phyloP scores from a whole-genome alignment of 1,284 basidiomycete species.

The Gomphus sp. region DNA sequence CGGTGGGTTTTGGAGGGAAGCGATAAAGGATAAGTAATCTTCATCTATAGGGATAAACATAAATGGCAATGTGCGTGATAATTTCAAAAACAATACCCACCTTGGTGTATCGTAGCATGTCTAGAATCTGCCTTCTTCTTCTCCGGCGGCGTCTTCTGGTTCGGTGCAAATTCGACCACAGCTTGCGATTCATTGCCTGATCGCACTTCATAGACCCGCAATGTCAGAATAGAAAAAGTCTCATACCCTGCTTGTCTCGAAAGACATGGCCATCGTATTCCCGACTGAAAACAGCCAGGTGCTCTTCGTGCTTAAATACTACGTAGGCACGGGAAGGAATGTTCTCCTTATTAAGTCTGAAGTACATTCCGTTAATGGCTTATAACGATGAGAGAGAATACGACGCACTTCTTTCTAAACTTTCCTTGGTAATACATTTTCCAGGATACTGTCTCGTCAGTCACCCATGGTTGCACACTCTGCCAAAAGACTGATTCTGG shows the following conservation, averaged over 20 bases:
- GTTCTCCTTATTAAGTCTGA: slow-evolving; percentile 71
- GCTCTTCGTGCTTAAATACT: slow-evolving; percentile 71
- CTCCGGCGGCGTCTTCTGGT: slow-evolving; percentile 74
- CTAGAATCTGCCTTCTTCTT: slow-evolving; percentile 66
- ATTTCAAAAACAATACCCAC: slow-evolving; percentile 23
- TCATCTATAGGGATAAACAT: slow-evolving; percentile 42
- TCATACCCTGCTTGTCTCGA: slow-evolving; percentile 80
- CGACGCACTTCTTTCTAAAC: slow-evolving; percentile 56
- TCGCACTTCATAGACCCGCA: neutral
- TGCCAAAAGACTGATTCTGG: slow-evolving; percentile 93
- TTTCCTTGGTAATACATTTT: slow-evolving; percentile 63
- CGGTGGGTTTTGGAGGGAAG: slow-evolving; percentile 42
- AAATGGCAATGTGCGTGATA: neutral
- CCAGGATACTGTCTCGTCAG: slow-evolving; percentile 63
- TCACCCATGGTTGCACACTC: slow-evolving; percentile 78
- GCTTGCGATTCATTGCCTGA: slow-evolving; percentile 81
- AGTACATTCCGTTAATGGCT: neutral
- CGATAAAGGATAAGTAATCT: slow-evolving; percentile 75
- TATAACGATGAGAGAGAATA: slow-evolving; percentile 4
- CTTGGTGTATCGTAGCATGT: slow-evolving; percentile 71
- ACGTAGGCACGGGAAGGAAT: slow-evolving; percentile 87
- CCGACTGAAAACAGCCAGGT: slow-evolving; percentile 67
- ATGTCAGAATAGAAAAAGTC: slow-evolving; percentile 1
- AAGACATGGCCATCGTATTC: slow-evolving; percentile 92
- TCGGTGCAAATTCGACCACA: slow-evolving; percentile 90